Percentiles rank a stretch among this genome's conserved stretches.
Conservation (phyloP, 768 basidiomycete genomes). For the Psilocybe tampanensis region DNA sequence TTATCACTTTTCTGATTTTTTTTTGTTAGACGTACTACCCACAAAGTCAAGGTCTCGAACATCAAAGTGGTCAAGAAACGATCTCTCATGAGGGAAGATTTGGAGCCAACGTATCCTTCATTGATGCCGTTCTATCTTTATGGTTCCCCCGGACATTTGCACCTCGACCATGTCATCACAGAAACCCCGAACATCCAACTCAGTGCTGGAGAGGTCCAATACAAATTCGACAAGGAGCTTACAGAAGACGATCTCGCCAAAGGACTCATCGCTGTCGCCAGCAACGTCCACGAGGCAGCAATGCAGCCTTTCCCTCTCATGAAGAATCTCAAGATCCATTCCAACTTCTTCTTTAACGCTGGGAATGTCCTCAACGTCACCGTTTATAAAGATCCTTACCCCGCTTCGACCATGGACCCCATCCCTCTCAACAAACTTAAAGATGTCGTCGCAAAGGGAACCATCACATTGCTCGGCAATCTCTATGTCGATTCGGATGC, state of each 20-base stretch:
- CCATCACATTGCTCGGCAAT: slow-evolving; percentile 10
- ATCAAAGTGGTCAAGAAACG: slow-evolving; percentile 33
- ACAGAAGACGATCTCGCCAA: neutral
- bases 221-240: slow-evolving; percentile 3
- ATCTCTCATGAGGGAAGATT: slow-evolving; percentile 26
- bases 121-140: slow-evolving; percentile 44
- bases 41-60: slow-evolving; percentile 21
- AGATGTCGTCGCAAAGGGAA: slow-evolving; percentile 5
- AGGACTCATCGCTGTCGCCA: slow-evolving; percentile 4
- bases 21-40: neutral
- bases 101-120: slow-evolving; percentile 30
- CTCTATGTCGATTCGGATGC: slow-evolving; percentile 5
- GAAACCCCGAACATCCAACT: slow-evolving; percentile 30
- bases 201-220: slow-evolving; percentile 16
- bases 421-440: neutral
- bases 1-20: neutral
- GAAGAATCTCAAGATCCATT: slow-evolving; percentile 5
- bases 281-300: slow-evolving; percentile 3
- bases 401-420: neutral
- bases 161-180: slow-evolving; percentile 36
- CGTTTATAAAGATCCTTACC: slow-evolving; percentile 1
- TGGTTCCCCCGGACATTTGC: slow-evolving; percentile 26
- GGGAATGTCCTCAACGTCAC: slow-evolving; percentile 1
- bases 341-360: slow-evolving; percentile 5
- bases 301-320: slow-evolving; percentile 14